phyloP scores from a whole-genome alignment of 192 early-diverging fungal genomes.

The Coemansia sp. region DNA sequence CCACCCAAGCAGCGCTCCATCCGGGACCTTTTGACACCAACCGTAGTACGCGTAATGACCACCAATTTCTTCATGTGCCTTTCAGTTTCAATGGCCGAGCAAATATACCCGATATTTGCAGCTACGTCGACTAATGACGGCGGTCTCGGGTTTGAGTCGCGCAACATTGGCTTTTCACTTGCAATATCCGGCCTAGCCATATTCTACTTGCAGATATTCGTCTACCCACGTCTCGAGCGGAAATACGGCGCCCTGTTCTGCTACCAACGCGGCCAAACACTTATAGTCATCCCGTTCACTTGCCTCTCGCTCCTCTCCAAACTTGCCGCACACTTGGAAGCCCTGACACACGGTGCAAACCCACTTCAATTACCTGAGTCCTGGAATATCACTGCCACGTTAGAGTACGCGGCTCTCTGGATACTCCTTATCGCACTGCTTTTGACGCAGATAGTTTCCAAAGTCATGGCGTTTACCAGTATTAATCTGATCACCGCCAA shows the following conservation, averaged over 20 bases:
- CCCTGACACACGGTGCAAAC: neutral
- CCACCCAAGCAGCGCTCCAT: constrained; percentile 3
- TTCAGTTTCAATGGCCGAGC: constrained; percentile 21
- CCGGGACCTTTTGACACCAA: constrained; percentile 35
- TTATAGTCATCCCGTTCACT: constrained; percentile 13
- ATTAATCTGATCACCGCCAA: constrained; percentile 41
- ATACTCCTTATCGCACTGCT: constrained; percentile 10
- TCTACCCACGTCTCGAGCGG: constrained; percentile 47
- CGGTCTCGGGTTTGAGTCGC: constrained; percentile 56
- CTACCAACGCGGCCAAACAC: constrained; percentile 35
- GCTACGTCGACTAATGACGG: constrained; percentile 42
- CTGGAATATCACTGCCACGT: neutral
- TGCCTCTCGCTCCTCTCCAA: constrained; percentile 19
- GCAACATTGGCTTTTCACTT: constrained; percentile 56
- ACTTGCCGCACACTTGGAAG: constrained; percentile 13
- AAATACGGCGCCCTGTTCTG: constrained; percentile 51
- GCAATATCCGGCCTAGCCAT: constrained; percentile 44
- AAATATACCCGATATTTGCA: constrained; percentile 48
- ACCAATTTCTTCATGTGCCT: constrained; percentile 28
- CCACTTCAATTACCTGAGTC: neutral
- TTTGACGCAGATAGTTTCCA: constrained; percentile 16
- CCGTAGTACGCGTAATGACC: constrained; percentile 19
- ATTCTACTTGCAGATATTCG: constrained; percentile 54
- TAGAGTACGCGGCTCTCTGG: constrained; percentile 13
- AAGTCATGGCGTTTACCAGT: constrained; percentile 29